Evolutionary conservation across 768 basidiomycete species (phyloP), one percentile per base, ranked within the genome.

Genomic region (Neoboletus brunneissimus): DNA sequence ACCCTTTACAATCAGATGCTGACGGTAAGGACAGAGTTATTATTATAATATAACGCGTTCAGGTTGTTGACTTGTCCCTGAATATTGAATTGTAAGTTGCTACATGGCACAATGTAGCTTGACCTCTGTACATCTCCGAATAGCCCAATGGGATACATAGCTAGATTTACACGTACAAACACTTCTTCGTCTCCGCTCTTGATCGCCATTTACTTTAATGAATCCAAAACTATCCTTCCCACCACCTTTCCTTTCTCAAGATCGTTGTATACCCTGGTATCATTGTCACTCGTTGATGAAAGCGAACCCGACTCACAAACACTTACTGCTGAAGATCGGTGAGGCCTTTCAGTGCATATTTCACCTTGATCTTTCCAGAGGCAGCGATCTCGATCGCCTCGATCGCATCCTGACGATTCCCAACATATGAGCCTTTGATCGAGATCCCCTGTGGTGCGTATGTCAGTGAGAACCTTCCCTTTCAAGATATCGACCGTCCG

Each of bases 341-440:
- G 35, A 91, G 73, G 0, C 75, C 75, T 67, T 74, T 79, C 48
- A 73, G 48, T 41, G 60, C 68, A 60, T 76, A 87, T 61, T 76
- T 76, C 55, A 84, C 83, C 67, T 83, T 87, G 52, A 92, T 87
- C 51, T 82, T 81, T 15, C 89, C 90, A 34, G 75, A 67, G 0
- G 85, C 80, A 1, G 91, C 92, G 47, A 94, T 85, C 3, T 83
- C 81, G 43, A 95, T 73, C 0, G 94, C 89, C 70, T 96, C 93
- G 11, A 80, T 70, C 3, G 91, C 85, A 65, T 95, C 94, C 70
- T 93, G 91, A 38, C 89, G 82, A 71, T 91, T 92, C 1, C 89
- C 85, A 15, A 79, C 76, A 53, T 78, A 80, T 3, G 79, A 82
- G 10, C 64, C 59, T 49, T 65, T 56, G 66, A 64, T 60, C 13